These are phyloP conservation scores for Suillus clintonianus DNA, from an alignment of 768 basidiomycete genomes.

Conservation along the genomic window DNA sequence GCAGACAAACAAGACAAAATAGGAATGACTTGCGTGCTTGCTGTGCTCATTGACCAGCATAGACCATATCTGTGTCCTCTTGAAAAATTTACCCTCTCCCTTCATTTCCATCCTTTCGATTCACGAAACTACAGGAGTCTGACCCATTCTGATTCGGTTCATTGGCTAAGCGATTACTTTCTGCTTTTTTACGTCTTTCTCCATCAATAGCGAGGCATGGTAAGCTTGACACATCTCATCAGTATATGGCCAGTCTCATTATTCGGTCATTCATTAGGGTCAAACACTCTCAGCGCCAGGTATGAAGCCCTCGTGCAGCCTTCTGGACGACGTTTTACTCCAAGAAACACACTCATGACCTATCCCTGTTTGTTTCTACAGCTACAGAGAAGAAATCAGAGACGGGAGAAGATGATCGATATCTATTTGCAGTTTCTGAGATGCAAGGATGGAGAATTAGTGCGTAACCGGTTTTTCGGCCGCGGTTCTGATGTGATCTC, in stretches of 20 bases:
- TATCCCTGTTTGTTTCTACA: slow-evolving; percentile 32
- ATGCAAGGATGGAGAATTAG: slow-evolving; percentile 99
- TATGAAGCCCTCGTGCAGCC: slow-evolving; percentile 34
- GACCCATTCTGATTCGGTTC: not conserved
- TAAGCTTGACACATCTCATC: slow-evolving; percentile 13
- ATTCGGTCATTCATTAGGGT: slow-evolving; percentile 49
- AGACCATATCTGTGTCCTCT: slow-evolving; percentile 7
- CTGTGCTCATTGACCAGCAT: slow-evolving; percentile 3
- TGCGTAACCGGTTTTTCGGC: slow-evolving; percentile 47
- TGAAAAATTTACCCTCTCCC: not conserved
- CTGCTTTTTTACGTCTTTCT: slow-evolving; percentile 27
- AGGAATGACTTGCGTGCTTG: slow-evolving; percentile 11
- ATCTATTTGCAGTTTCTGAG: slow-evolving; percentile 80
- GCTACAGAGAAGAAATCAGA: slow-evolving; percentile 83
- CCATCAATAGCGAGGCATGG: slow-evolving; percentile 28
- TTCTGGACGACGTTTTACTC: slow-evolving; percentile 8
- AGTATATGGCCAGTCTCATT: slow-evolving; percentile 9
- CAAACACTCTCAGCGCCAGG: slow-evolving; percentile 86
- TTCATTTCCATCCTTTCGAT: not conserved
- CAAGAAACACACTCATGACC: slow-evolving; percentile 6
- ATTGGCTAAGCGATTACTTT: not conserved
- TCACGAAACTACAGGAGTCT: not conserved
- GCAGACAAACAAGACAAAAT: slow-evolving; percentile 37
- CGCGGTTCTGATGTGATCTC: not conserved
- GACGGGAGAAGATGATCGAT: slow-evolving; percentile 68